Conservation (phyloP, 2,329 filamentous ascomycete species). For the Cordyceps farinosa region DNA sequence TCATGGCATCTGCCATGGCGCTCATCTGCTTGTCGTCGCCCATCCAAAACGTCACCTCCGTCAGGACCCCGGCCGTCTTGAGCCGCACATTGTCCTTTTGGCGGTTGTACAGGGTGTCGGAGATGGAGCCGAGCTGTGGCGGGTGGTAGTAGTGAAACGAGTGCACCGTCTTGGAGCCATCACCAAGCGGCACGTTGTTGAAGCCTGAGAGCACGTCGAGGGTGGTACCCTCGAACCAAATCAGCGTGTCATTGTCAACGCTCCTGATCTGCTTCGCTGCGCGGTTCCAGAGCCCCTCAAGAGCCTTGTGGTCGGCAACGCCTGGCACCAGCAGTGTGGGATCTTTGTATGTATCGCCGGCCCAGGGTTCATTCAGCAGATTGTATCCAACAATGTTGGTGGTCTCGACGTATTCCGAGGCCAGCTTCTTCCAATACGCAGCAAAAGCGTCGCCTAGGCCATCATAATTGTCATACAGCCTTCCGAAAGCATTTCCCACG, state of each 20-base stretch:
- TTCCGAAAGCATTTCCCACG: slow-evolving; percentile 21
- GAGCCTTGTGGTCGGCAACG: slow-evolving; percentile 18
- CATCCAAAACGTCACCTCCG: slow-evolving; percentile 23
- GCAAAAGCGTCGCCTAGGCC: slow-evolving; percentile 22
- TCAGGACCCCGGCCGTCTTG: slow-evolving; percentile 21
- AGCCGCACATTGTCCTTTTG: slow-evolving; percentile 21
- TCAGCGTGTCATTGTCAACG: slow-evolving; percentile 22
- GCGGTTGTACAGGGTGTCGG: slow-evolving; percentile 19
- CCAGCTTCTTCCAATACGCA: slow-evolving; percentile 21
- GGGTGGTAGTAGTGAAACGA: slow-evolving; percentile 23
- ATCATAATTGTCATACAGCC: slow-evolving; percentile 22
- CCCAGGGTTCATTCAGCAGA: slow-evolving; percentile 23
- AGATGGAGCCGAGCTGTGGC: slow-evolving; percentile 21
- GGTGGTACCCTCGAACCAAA: slow-evolving; percentile 23
- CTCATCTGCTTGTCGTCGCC: slow-evolving; percentile 21
- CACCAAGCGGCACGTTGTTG: slow-evolving; percentile 21
- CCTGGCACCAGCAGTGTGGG: slow-evolving; percentile 20
- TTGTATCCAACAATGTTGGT: slow-evolving; percentile 22
- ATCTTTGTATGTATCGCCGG: slow-evolving; percentile 20
- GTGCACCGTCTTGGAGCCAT: slow-evolving; percentile 22
- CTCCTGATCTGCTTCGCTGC: slow-evolving; percentile 20
- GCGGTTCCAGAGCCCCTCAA: slow-evolving; percentile 23
- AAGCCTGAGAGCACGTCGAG: slow-evolving; percentile 21
- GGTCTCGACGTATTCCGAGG: slow-evolving; percentile 17
- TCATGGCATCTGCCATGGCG: slow-evolving; percentile 19